Evolutionary conservation across 208 protist genomes (phyloP).

Genomic region (Herpetomonas tarakana): DNA sequence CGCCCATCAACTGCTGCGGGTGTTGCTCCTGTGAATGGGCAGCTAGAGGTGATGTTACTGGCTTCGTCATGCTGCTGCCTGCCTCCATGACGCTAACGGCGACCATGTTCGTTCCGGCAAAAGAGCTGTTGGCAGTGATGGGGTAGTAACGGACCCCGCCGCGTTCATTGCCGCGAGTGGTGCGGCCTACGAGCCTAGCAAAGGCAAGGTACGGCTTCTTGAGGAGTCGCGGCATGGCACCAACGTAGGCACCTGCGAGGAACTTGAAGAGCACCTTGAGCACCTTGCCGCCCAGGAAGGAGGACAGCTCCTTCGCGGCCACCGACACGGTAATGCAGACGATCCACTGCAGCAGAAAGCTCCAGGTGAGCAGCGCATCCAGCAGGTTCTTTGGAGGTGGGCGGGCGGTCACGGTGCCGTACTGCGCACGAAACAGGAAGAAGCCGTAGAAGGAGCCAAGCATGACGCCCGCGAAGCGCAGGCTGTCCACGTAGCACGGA

Average conservation of each 20-base stretch:
- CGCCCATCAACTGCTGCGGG: neutral
- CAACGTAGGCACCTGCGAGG: slow-evolving; percentile 22
- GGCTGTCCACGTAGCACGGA: slow-evolving; percentile 71
- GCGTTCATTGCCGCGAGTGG: slow-evolving; percentile 29
- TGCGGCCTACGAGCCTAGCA: slow-evolving; percentile 20
- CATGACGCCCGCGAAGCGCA: slow-evolving; percentile 57
- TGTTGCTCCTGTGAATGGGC: neutral
- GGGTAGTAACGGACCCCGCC: slow-evolving; percentile 19
- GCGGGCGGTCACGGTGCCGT: slow-evolving; percentile 23
- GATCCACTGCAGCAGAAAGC: slow-evolving; percentile 40
- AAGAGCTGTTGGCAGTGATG: slow-evolving; percentile 28
- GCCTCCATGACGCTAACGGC: no score
- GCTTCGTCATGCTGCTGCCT: no score
- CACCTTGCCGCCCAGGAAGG: slow-evolving; percentile 15
- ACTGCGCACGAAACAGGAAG: slow-evolving; percentile 27
- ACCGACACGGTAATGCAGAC: slow-evolving; percentile 36
- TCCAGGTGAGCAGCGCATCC: slow-evolving; percentile 21
- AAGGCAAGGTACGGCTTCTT: slow-evolving; percentile 27
- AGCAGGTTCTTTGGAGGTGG: slow-evolving; percentile 9
- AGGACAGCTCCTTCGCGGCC: slow-evolving; percentile 40
- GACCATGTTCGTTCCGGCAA: slow-evolving; percentile 1
- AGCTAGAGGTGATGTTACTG: no score
- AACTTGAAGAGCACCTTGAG: slow-evolving; percentile 47
- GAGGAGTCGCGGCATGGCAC: slow-evolving; percentile 14
- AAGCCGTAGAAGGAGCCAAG: slow-evolving; percentile 36